Conservation (phyloP, 352 stramenopile genomes). For the Phytophthora sansomeana region DNA sequence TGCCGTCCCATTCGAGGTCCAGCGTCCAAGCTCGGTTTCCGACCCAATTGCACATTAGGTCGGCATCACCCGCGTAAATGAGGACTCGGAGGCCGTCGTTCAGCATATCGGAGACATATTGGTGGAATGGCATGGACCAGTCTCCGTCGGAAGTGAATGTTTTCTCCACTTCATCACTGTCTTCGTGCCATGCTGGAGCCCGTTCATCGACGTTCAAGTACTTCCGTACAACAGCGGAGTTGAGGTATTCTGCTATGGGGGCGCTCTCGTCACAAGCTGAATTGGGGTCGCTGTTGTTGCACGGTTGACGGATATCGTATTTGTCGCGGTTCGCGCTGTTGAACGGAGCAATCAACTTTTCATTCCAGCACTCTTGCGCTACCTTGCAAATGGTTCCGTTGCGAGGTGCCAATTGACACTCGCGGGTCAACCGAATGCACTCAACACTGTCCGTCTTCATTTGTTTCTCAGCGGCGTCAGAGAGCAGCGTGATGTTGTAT, state of each 20-base stretch:
- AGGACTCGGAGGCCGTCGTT: slow-evolving; percentile 75
- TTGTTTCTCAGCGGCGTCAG: slow-evolving; percentile 29
- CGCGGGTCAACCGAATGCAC: slow-evolving; percentile 50
- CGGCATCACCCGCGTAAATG: slow-evolving; percentile 96
- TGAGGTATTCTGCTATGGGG: slow-evolving; percentile 64
- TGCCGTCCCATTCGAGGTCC: slow-evolving; percentile 90
- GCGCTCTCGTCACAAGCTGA: slow-evolving; percentile 57
- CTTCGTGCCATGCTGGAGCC: slow-evolving; percentile 74
- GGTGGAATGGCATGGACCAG: slow-evolving; percentile 93
- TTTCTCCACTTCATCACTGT: slow-evolving; percentile 89
- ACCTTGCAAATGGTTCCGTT: slow-evolving; percentile 37
- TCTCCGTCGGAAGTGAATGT: slow-evolving; percentile 84
- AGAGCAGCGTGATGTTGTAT: slow-evolving; percentile 60
- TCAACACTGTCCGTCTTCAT: slow-evolving; percentile 48
- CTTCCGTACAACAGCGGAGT: slow-evolving; percentile 48
- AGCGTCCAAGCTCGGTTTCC: slow-evolving; percentile 94
- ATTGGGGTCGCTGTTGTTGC: slow-evolving; percentile 37
- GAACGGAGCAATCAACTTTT: slow-evolving; percentile 58
- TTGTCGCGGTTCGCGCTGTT: slow-evolving; percentile 38
- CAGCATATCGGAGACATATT: slow-evolving; percentile 88
- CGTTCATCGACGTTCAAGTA: slow-evolving; percentile 47
- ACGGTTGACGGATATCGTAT: slow-evolving; percentile 59
- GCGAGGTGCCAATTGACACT: slow-evolving; percentile 33
- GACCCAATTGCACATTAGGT: slow-evolving; percentile 97
- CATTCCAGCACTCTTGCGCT: slow-evolving; percentile 47